Evolutionary conservation across 2,329 filamentous ascomycete genomes (phyloP), one percentile per base, ranked within the genome.

Genomic region (Fusarium mexicanum): DNA sequence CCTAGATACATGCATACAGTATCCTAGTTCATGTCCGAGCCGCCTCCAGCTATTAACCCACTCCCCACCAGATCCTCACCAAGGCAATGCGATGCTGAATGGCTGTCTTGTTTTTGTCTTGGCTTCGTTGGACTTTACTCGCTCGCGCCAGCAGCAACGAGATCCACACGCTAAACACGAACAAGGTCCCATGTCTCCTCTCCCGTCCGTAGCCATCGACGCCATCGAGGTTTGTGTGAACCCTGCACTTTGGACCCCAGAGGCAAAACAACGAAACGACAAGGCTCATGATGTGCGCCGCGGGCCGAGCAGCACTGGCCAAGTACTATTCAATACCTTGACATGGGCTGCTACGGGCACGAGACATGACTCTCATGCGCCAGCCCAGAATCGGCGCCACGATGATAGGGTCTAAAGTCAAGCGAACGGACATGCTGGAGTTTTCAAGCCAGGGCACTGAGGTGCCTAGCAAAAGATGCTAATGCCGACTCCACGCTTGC

Each of bases 201-300:
- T 79, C 77, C 77, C 77, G 77, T 69, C 77, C 74, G 74, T 78
- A 65, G 76, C 66, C 76, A 78, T 78, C 76, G 76, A 78, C 76
- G 73, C 76, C 76, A 77, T 78, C 73, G 69, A 73, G 62, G 69
- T 62, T 64, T 73, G 55, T 61, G 59, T 64, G 57, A 75, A 74
- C 72, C 72, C 72, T 74, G 71, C 69, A 69, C 64, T 66, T 62
- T 64, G 62, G 64, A 77, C 73, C 74, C 73, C 73, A 41, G 76
- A 75, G 71, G 75, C 71, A 71, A 78, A 69, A 76, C 53, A 74
- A 74, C 61, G 40, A 68, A 69, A 69, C 62, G 63, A 70, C 71
- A 57, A 75, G 67, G 72, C 71, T 68, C 64, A 72, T 78, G 64
- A 76, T 75, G 71, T 77, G 73, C 75, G 69, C 65, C 71, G 67